phyloP scores from a whole-genome alignment of 257 asterid genomes.

The Primulina tabacum region DNA sequence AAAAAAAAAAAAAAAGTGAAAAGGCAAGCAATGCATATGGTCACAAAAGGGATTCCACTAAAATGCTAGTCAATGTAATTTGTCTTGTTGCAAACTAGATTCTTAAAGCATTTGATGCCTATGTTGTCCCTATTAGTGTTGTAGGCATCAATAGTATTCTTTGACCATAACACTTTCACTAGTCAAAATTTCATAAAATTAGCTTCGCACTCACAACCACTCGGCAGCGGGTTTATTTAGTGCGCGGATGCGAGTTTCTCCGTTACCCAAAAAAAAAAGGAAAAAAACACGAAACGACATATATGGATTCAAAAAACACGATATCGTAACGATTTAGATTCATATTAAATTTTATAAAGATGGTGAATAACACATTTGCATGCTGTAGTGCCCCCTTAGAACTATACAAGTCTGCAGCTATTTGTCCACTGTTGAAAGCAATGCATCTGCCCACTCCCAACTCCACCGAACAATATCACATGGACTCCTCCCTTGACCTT shows the following conservation, averaged over 20 bases:
- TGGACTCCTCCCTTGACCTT: conserved; percentile 11
- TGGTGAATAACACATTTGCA: conserved; percentile 26
- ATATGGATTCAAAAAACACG: too few species aligned
- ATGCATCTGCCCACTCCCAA: conserved; percentile 32
- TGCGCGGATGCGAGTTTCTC: too few species aligned
- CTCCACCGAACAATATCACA: conserved; percentile 29
- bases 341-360: neutral
- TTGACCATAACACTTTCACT: conserved; percentile 27
- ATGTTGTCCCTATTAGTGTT: conserved; percentile 12
- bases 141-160: conserved; percentile 20
- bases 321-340: too few species aligned
- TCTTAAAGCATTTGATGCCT: conserved; percentile 29
- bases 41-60: conserved; percentile 28
- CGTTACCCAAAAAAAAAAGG: too few species aligned
- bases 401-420: conserved; percentile 15
- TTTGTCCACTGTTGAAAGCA: conserved; percentile 25
- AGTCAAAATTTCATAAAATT: conserved; percentile 1
- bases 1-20: neutral
- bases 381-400: conserved; percentile 22
- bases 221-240: too few species aligned
- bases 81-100: conserved; percentile 25
- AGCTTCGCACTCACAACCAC: too few species aligned
- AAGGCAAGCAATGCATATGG: conserved; percentile 16
- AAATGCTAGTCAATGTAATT: conserved; percentile 19
- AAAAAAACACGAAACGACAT: too few species aligned